phyloP scores from a whole-genome alignment of 768 basidiomycete species.

The Erythrobasidium yunnanense region DNA sequence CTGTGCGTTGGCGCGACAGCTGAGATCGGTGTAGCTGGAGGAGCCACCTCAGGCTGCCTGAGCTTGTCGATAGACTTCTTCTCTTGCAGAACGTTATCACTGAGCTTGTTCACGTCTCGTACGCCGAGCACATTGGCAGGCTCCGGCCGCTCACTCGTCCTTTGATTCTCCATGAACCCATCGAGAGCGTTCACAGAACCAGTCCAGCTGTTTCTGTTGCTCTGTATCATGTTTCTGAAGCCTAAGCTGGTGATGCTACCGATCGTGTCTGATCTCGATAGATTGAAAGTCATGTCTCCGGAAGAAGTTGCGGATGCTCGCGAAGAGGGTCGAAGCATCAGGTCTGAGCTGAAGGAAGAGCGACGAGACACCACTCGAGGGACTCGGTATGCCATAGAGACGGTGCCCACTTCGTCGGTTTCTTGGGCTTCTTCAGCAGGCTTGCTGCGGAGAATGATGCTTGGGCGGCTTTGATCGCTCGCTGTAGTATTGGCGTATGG shows the following conservation, averaged over 20 bases:
- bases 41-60: too few species aligned
- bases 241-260: constrained; percentile 2
- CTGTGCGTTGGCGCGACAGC: too few species aligned
- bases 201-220: constrained; percentile 18
- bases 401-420: neutral
- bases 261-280: neutral
- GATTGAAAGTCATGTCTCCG: neutral
- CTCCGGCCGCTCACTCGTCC: too few species aligned
- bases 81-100: too few species aligned
- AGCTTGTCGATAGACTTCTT: too few species aligned
- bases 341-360: neutral
- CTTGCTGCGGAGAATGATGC: constrained; percentile 12
- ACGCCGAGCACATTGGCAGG: too few species aligned
- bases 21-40: too few species aligned
- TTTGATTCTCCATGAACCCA: too few species aligned
- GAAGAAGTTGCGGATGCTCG: neutral
- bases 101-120: too few species aligned
- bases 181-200: constrained; percentile 1
- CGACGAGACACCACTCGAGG: neutral
- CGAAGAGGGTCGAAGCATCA: constrained; percentile 10
- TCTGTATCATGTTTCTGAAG: constrained; percentile 13
- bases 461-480: too few species aligned
- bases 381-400: neutral
- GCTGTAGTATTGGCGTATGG: neutral
- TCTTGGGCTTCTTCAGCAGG: neutral